These are phyloP conservation scores for Erythrophleum fordii DNA, from an alignment of 306 rosid species.

Conservation along the genomic window DNA sequence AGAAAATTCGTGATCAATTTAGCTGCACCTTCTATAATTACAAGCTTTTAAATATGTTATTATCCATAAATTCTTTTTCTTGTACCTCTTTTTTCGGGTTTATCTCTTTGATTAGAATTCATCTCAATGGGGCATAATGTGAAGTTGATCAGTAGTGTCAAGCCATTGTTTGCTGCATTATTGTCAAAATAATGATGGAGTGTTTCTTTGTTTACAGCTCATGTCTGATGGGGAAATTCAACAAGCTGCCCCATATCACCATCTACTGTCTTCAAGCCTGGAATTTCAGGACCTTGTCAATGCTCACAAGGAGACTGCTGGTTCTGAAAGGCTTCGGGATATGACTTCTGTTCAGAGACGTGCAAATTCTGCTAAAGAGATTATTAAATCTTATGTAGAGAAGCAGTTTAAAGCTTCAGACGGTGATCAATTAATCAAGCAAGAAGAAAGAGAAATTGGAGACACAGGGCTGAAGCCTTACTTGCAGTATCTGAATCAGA, in stretches of 20 bases:
- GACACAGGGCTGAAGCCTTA: slow-evolving; percentile 77
- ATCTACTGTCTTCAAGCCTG: slow-evolving; percentile 61
- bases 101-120: not conserved
- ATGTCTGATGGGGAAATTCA: slow-evolving; percentile 88
- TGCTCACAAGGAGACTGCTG: slow-evolving; percentile 97
- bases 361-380: slow-evolving; percentile 48
- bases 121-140: not conserved
- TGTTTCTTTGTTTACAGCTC: slow-evolving; percentile 49
- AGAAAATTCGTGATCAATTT: not conserved
- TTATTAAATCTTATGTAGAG: slow-evolving; percentile 54
- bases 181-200: slow-evolving; percentile 19
- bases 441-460: slow-evolving; percentile 89
- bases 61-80: not conserved
- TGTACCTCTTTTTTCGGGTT: not conserved
- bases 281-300: slow-evolving; percentile 87
- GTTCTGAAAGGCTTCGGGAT: slow-evolving; percentile 64
- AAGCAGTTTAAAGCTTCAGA: slow-evolving; percentile 41
- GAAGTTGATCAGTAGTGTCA: not conserved
- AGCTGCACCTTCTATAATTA: too few relatives aligned
- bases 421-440: slow-evolving; percentile 81
- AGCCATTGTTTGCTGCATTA: not conserved
- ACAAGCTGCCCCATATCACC: slow-evolving; percentile 69
- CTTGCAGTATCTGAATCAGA: slow-evolving; percentile 76
- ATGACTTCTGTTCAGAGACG: slow-evolving; percentile 41
- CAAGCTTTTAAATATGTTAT: not conserved